Evolutionary conservation across 257 asterid species (phyloP), one percentile per base, ranked within the genome.

Genomic region (Plantago ovata): DNA sequence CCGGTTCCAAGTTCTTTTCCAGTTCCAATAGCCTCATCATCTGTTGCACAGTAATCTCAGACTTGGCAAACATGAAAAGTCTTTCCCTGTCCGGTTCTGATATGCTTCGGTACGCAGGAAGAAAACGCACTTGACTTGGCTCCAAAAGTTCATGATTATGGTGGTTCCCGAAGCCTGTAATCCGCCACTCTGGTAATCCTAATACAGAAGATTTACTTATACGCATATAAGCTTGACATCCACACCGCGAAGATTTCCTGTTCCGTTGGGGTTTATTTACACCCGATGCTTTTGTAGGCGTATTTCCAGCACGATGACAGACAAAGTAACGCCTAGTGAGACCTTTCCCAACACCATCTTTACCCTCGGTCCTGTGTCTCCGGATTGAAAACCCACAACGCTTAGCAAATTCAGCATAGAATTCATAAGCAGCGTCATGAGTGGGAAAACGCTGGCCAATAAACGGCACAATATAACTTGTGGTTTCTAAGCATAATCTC

Each of bases 341-440:
- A 36, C 98, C 98, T 78, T 89, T 93, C n/a, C 98, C 98, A 24
- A 93, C 83, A 13, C 98, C 98, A 57, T 84, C 96, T 74, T 89
- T 93, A 32, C 98, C 98, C 77, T 93, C 98, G 19, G 98, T 93
- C 0, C 97, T 76, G 56, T 93, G 97, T 13, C 98, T 95, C 71
- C 98, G 75, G 45, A 89, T 93, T 13, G 98, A 93, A 66, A 93
- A 93, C 54, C 98, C 98, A 66, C 95, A 80, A 7, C 75, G 74
- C 66, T 79, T 89, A 3, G 97, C 97, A 53, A 85, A 93, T 48
- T 86, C 98, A 62, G 81, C 78, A 52, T 93, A 93, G 83, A 77
- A 82, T 58, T 93, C 95, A 59, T 93, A 93, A 48, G 97, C 98
- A 67, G 87, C 85, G 61, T 89, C 98, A 50, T 89, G 98, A 23